Evolutionary conservation across 1,139 yeast genomes (phyloP), one percentile per base, ranked within the genome.

Genomic region (Meyerozyma guilliermondii): DNA sequence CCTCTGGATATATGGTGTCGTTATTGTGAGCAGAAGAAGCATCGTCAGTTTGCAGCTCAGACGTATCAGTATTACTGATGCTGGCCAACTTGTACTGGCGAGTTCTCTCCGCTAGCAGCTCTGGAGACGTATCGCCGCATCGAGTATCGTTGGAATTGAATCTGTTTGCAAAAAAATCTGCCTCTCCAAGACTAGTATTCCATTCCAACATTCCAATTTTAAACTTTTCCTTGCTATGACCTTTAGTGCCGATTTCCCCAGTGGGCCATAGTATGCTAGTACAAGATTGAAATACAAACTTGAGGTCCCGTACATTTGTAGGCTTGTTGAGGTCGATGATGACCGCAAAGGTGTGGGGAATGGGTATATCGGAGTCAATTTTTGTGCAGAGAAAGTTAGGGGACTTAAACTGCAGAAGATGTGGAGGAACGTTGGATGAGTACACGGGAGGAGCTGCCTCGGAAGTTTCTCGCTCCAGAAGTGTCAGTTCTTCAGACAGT

Each of bases 211-310:
- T 58, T 1, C 83, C 83, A 17, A 76, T 66, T 39, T 66, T 68
- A 54, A 76, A 80, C 41, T 63, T 63, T 50, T 80, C 84, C 43
- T 67, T 73, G 22, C 60, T 46, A 40, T 60, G 65, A 35, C 56
- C 51, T 46, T 61, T 69, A 49, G 66, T 71, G 52, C 75, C 74
- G 1, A 80, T 78, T 24, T 79, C 79, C 8, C 80, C 79, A 30
- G 69, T 64, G 6, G 81, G 80, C 86, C 86, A 80, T 46, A 71
- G 59, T 2, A 78, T 65, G 41, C 56, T 60, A 6, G 69, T 60
- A 3, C 52, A 31, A 13, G 74, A 67, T 42, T 57, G 60, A 46
- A 72, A 66, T 42, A 63, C 67, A 37, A 71, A 52, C 22, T 52
- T 54, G 16, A 72, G 45, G 38, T 63, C 64, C 35, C 58, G 59